Evolutionary conservation across 768 basidiomycete species (phyloP).

Genomic region (Panaeolus papilionaceus): DNA sequence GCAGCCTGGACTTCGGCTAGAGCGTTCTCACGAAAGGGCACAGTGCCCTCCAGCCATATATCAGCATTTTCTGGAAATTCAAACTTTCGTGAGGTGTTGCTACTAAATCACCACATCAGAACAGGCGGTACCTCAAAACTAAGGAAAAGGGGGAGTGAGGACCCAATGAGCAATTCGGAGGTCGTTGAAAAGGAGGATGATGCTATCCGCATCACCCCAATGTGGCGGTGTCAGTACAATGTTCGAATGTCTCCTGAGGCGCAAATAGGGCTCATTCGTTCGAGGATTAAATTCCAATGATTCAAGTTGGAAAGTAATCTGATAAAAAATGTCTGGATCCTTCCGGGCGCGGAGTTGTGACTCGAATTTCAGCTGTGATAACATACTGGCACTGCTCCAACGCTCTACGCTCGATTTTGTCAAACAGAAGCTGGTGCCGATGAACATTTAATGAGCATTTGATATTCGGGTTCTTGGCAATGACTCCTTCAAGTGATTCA

Average conservation of each 20-base stretch:
- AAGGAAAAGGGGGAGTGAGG: constrained; percentile 58
- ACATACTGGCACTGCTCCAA: too few relatives aligned
- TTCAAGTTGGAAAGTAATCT: constrained; percentile 21
- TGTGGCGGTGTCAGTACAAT: constrained; percentile 70
- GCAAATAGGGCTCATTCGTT: constrained; percentile 54
- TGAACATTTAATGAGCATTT: too few relatives aligned
- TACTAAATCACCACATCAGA: background rate
- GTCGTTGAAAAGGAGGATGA: constrained; percentile 56
- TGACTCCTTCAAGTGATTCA: too few relatives aligned
- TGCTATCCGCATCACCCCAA: constrained; percentile 43
- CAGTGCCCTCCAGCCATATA: constrained; percentile 29
- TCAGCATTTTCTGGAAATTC: constrained; percentile 41
- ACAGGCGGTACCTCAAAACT: constrained; percentile 40
- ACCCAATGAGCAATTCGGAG: constrained; percentile 51
- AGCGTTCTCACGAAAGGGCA: background rate
- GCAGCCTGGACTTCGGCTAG: constrained; percentile 15
- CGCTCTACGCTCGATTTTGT: too few relatives aligned
- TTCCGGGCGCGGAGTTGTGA: background rate
- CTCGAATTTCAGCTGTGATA: background rate
- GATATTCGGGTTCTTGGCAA: too few relatives aligned
- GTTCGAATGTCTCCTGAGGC: constrained; percentile 52
- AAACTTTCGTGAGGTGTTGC: too few relatives aligned
- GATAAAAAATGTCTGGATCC: too few relatives aligned
- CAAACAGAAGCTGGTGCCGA: too few relatives aligned
- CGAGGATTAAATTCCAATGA: constrained; percentile 41